phyloP scores from a whole-genome alignment of 352 stramenopile species.

The Globisporangium camurandrum region DNA sequence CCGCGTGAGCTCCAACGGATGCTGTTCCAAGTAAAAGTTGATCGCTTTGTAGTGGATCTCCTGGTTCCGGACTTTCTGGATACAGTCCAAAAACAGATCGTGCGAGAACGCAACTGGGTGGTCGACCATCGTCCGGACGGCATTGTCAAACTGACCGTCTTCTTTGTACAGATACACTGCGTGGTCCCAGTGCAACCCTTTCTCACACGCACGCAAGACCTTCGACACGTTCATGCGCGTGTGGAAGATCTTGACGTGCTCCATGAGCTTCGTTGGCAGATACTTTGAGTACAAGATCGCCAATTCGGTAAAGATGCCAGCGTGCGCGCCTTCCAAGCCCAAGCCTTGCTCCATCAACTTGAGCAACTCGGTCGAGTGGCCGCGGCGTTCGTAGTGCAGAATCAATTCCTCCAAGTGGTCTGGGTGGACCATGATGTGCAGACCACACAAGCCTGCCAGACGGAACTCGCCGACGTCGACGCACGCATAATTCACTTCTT shows the following conservation, averaged over 20 bases:
- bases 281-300: conserved; percentile 99
- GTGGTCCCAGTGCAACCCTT: conserved; percentile 97
- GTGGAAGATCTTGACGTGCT: conserved; percentile 99
- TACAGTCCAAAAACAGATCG: conserved; percentile 98
- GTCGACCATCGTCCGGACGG: conserved; percentile 99
- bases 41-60: conserved; percentile 99
- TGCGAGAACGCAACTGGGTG: conserved; percentile 95
- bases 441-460: conserved; percentile 95
- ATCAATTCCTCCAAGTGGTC: conserved; percentile 99
- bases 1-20: conserved; percentile 95
- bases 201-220: conserved; percentile 96
- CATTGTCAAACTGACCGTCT: conserved; percentile 98
- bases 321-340: conserved; percentile 97
- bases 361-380: conserved; percentile 94
- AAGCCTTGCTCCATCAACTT: conserved; percentile 99
- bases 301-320: conserved; percentile 99
- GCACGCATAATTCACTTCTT: conserved; percentile 99
- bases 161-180: conserved; percentile 99
- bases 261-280: conserved; percentile 98
- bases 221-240: conserved; percentile 99
- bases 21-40: conserved; percentile 97
- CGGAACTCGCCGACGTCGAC: conserved; percentile 97
- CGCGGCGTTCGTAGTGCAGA: conserved; percentile 97
- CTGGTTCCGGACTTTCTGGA: conserved; percentile 98
- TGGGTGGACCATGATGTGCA: conserved; percentile 99